Evolutionary conservation across 768 basidiomycete species (phyloP), one percentile per base, ranked within the genome.

Genomic region (Lentinula aciculospora): DNA sequence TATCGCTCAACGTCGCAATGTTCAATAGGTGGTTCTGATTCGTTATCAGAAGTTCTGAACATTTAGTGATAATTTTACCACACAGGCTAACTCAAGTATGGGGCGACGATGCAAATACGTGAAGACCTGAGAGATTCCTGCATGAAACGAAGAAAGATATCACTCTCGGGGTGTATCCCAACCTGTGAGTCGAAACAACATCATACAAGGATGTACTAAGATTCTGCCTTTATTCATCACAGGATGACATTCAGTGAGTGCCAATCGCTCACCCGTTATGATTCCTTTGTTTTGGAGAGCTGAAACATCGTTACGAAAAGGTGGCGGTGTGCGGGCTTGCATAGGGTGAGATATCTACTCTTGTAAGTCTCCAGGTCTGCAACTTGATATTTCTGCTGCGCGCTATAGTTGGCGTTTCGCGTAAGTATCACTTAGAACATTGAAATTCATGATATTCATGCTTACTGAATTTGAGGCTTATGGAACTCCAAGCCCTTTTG

Each of bases 401-500:
- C 17, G 42, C n/a, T n/a, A 7, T n/a, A 44, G 42, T 7, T 56
- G 55, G 55, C 55, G 55, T n/a, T 56, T 56, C 28, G 55, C 55
- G 55, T 56, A 17, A 42, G 44, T 50, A 17, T 13, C 46, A 17
- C 19, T 7, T 37, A 8, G 7, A 53, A 13, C 4, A 10, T 8
- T 28, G 13, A 25, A n/a, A 47, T 15, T 31, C 13, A 23, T 15
- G 34, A 17, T 9, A 3, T 42, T 10, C 7, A 42, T 15, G 13
- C 37, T 9, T 39, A 13, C 13, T 39, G 42, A 3, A 21, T 44
- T 32, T 12, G 55, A 69, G 67, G 4, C 25, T 74, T 0, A 60
- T 67, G 45, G 76, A 79, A 62, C 60, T 76, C 28, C 77, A 79
- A 59, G 66, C 68, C 1, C 74, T 79, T 61, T 59, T 78, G 25